Evolutionary conservation across 176 grass and related monocot species (phyloP), one percentile per base, ranked within the genome.

Genomic region (Triticum monococcum): DNA sequence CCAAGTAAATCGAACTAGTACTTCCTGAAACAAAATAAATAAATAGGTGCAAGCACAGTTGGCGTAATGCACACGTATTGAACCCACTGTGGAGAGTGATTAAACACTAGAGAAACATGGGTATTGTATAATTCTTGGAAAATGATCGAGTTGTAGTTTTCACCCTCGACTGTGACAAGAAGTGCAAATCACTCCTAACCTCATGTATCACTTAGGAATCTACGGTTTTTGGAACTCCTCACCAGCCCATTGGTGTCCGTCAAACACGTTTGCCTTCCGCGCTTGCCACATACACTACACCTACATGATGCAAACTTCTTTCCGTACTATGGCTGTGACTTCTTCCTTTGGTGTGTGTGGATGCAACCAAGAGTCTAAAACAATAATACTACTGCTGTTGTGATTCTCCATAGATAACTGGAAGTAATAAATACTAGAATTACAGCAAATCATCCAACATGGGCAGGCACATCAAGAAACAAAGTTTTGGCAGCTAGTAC

Each of bases 1-100:
- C 81, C 93, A 91, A 72, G 91, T 72, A 84, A 95, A 95, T 45
- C 91, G 86, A 95, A 93, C 93, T 13, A 84, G 81, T 16, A 95
- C 89, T 91, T 95, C 93, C 93, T 95, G 84, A 89, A 83, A 72
- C 41, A 81, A 0, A 14, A 69, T 62, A 9, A 73, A 33, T 31
- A 31, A 68, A 65, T 35, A 67, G 14, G 18, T 62, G 5, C 2
- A 26, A 81, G 7, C 14, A 25, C 30, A 63, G 83, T 84, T 61
- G 7, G 14, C 38, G 24, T 40, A 48, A 67, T 18, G 11, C 45
- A 48, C 45, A 48, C 61, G 2, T 4, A 48, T 41, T 23, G 46
- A 25, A 64, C 12, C 45, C 45, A 1, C 12, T 48, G 45, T 14
- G 12, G 4, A 48, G 45, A 48, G 12, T 48, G 12, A 48, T 14